phyloP scores from a whole-genome alignment of 805 yeast genomes.

The Kodamaea neixiangensis region DNA sequence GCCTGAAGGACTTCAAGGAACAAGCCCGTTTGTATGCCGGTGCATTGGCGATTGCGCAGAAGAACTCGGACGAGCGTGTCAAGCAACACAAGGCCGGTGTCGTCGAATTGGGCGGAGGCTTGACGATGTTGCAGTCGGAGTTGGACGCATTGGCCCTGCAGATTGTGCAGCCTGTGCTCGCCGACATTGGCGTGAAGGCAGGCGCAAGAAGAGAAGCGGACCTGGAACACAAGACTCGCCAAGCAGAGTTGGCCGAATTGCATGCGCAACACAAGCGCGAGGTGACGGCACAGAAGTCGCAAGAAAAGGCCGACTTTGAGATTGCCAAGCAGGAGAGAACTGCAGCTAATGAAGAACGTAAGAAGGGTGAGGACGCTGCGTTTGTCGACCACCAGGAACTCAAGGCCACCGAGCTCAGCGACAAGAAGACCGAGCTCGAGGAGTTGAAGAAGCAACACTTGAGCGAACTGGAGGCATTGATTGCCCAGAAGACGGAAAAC shows the following conservation, averaged over 20 bases:
- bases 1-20: constrained; percentile 36
- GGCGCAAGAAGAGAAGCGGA: constrained; percentile 61
- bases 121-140: constrained; percentile 71
- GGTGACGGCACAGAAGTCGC: constrained; percentile 28
- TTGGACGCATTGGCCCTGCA: constrained; percentile 77
- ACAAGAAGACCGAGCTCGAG: constrained; percentile 28
- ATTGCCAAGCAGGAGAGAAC: constrained; percentile 37
- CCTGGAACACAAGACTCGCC: constrained; percentile 33
- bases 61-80: constrained; percentile 59
- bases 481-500: constrained; percentile 48
- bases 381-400: constrained; percentile 30
- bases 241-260: constrained; percentile 32
- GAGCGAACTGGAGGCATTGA: constrained; percentile 41
- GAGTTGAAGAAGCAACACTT: constrained; percentile 42
- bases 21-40: constrained; percentile 62
- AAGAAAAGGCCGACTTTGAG: constrained; percentile 38
- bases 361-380: constrained; percentile 31
- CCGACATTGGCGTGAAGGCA: constrained; percentile 71
- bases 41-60: constrained; percentile 78
- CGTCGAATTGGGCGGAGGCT: constrained; percentile 85
- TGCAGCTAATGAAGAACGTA: constrained; percentile 32
- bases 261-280: constrained; percentile 36
- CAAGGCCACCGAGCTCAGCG: constrained; percentile 33
- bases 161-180: constrained; percentile 80
- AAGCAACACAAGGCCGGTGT: constrained; percentile 50